Evolutionary conservation across 306 rosid species (phyloP), one percentile per base, ranked within the genome.

Genomic region (Pyrus betulifolia): DNA sequence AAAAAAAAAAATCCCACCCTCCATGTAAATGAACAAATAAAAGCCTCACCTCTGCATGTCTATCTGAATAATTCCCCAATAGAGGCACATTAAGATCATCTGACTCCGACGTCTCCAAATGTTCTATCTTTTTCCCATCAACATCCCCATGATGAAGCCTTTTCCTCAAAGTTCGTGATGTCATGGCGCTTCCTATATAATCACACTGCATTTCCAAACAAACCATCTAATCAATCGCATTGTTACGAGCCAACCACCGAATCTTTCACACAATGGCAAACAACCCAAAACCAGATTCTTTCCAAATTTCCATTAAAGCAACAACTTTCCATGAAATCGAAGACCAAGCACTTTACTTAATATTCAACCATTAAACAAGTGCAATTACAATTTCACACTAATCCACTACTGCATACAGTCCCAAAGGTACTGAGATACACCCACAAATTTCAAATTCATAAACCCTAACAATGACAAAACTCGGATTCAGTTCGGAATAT

Each of bases 61-160:
- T 81, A 46, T 88, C 87, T 28, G 45, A 74, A 72, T 51, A 68
- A 60, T 82, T 82, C 52, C 84, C 93, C 25, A 90, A 85, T 55
- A 95, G 84, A 68, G 97, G 96, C 80, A 88, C 96, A 74, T 80
- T 78, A 79, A 87, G 82, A 66, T 86, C 83, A 75, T 90, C 97
- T 0, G 81, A 27, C 40, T 84, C 87, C 3, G 40, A 6, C 8
- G 40, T 35, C 40, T 88, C 93, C 0, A 84, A 63, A 78, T 78
- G 90, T 76, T 88, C 97, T 21, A 76, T 22, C 79, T 73, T 83
- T 82, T 80, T 89, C 52, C 93, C 93, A 77, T 83, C 96, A 21
- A 92, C 85, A 79, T 95, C 99, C 67, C 89, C 97, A 35, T 92
- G 99, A 79, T 86, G 93, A 75, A 95, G 93, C 79, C 99, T 86